Evolutionary conservation across 345 rosid genomes (phyloP), one percentile per base, ranked within the genome.

Genomic region (Bruguiera sexangula): DNA sequence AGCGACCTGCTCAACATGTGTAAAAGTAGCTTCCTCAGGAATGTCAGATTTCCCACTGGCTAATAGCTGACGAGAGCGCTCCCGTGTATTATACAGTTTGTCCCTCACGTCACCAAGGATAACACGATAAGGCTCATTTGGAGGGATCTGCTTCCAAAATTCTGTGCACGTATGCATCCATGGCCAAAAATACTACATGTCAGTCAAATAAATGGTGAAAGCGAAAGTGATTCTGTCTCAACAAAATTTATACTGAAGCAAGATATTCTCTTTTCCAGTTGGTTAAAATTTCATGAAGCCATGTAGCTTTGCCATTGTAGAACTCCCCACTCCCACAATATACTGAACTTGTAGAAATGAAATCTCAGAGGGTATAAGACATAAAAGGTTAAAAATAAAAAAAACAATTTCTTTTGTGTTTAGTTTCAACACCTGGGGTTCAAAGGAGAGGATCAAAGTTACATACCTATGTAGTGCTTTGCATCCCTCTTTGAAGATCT

Each of bases 61-160:
- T 72, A 96, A 70, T 57, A 92, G 74, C 70, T 92, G 94, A 53
- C 99, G 96, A 29, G 99, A 81, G 68, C 91, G 94, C 72, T 95
- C 99, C 37, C 98, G 92, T 59, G 99, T 92, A 70, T 77, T 81
- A 78, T 96, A 96, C 69, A 96, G 76, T 71, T 90, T 96, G 82
- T 90, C 99, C 74, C 99, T 90, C 66, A 96, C 87, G 39, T 92
- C 96, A 50, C 98, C 94, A 26, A 96, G 97, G 37, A 96, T 80
- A 52, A 94, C 98, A 53, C 99, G 87, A 67, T 96, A 96, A 31
- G 99, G 99, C 73, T 96, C 99, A 67, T 69, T 90, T 6, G 92
- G 73, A 71, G 97, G 97, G 74, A 90, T 76, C 73, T 85, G 90
- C 75, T 96, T 96, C 99, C 99, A 92, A 62, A 95, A 95, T 69